Evolutionary conservation across 2,329 filamentous ascomycete species (phyloP).

Genomic region (Canariomyces notabilis): DNA sequence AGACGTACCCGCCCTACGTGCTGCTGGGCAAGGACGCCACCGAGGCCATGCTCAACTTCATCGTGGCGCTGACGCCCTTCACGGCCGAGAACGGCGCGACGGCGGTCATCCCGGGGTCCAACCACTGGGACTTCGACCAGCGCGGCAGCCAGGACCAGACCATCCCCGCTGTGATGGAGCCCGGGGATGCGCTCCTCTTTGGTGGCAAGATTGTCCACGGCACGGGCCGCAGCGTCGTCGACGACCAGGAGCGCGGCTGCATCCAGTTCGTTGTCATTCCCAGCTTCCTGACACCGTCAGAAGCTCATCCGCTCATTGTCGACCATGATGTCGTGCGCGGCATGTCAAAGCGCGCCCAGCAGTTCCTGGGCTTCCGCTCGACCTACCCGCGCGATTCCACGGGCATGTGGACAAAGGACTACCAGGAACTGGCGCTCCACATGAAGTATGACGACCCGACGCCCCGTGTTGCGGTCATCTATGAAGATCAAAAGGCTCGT

Average conservation of each 20-base stretch:
- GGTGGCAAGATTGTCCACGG: constrained; percentile 32
- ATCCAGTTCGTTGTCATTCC: constrained; percentile 26
- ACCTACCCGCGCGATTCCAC: too few species aligned
- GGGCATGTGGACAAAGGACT: too few species aligned
- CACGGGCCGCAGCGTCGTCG: constrained; percentile 29
- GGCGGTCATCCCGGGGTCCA: constrained; percentile 29
- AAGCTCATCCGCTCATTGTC: constrained; percentile 27
- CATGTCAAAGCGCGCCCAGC: constrained; percentile 23
- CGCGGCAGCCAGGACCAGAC: constrained; percentile 22
- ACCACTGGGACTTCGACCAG: constrained; percentile 26
- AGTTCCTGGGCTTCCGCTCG: constrained; percentile 28
- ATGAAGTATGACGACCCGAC: too few species aligned
- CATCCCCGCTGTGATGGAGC: constrained; percentile 27
- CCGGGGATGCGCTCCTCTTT: constrained; percentile 29
- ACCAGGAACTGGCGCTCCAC: too few species aligned
- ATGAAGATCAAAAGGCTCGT: too few species aligned
- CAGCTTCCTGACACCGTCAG: constrained; percentile 28
- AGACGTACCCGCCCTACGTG: constrained; percentile 27
- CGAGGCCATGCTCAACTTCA: constrained; percentile 27
- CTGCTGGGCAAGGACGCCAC: constrained; percentile 24
- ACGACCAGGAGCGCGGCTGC: constrained; percentile 19
- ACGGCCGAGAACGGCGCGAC: constrained; percentile 29
- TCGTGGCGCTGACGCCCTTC: constrained; percentile 28
- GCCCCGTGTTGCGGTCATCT: too few species aligned
- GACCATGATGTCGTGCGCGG: constrained; percentile 19